phyloP scores from a whole-genome alignment of 192 early-diverging fungal genomes.

The Paraglomus brasilianum region DNA sequence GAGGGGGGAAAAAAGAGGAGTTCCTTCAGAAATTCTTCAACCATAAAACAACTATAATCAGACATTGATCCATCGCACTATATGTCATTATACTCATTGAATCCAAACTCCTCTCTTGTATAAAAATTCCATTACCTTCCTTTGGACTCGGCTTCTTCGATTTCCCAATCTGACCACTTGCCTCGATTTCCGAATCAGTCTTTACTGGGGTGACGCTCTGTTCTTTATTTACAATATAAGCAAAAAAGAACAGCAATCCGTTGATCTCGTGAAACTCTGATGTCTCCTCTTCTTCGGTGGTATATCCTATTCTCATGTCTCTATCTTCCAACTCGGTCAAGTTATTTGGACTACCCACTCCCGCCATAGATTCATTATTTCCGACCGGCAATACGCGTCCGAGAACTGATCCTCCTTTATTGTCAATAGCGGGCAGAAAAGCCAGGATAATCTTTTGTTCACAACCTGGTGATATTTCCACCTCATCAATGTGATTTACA shows the following conservation, averaged over 20 bases:
- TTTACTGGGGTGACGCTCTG: neutral
- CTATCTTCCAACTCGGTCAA: slow-evolving; percentile 36
- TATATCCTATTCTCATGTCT: neutral
- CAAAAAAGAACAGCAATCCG: slow-evolving; percentile 82
- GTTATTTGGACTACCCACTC: slow-evolving; percentile 35
- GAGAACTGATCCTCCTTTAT: slow-evolving; percentile 7
- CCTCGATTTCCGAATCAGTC: neutral
- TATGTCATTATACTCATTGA: neutral
- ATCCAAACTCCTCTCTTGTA: neutral
- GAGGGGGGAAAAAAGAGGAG: slow-evolving; percentile 23
- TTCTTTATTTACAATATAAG: slow-evolving; percentile 46
- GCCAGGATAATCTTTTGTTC: slow-evolving; percentile 75
- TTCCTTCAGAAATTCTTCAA: neutral
- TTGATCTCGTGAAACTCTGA: slow-evolving; percentile 71
- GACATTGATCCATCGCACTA: neutral
- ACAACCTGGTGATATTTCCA: slow-evolving; percentile 64
- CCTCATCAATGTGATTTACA: slow-evolving; percentile 75
- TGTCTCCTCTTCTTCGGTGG: slow-evolving; percentile 39
- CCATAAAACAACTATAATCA: slow-evolving; percentile 6
- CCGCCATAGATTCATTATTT: slow-evolving; percentile 34
- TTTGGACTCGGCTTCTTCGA: neutral
- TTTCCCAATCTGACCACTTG: neutral
- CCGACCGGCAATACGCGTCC: slow-evolving; percentile 11
- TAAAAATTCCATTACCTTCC: neutral
- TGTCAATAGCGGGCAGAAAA: slow-evolving; percentile 62